Evolutionary conservation across 768 basidiomycete genomes (phyloP), one percentile per base, ranked within the genome.

Genomic region (Leccinum subgranulosum): DNA sequence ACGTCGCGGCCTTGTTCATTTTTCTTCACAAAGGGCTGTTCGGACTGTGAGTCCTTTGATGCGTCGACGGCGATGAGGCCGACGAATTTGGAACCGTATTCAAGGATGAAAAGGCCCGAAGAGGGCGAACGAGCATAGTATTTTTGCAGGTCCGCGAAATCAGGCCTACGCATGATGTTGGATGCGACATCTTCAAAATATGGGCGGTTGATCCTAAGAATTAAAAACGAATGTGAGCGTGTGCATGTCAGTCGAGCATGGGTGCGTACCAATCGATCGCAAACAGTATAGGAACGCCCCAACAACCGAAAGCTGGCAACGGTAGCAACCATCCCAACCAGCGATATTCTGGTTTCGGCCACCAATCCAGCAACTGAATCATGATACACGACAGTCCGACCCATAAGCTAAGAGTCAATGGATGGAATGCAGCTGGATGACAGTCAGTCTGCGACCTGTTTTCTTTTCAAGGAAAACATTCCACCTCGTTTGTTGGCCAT

Each of bases 11-110:
- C 59, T n/a, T 60, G 53, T 41, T 66, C 63, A 12, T 60, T 57
- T 41, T 66, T 61, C 56, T 68, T 65, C 15, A 64, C 57, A 4
- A 69, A 46, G n/a, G 56, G 55, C 28, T 73, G 67, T 48, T 72
- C 70, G 19, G 70, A 69, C 25, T 66, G 60, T 12, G 76, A 73
- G 49, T 80, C 75, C 25, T 59, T 66, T 9, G 81, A 82, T 0
- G 88, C 86, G 67, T 91, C 90, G 28, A 91, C 57, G 12, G 86
- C 88, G 59, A 90, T 77, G 56, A 90, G 73, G 0, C 90, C 90
- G 15, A 92, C 76, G 57, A 87, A 81, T 1, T 72, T 77, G 45
- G 75, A 69, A 7, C 76, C 81, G 46, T 76, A 83, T 64, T 90
- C 84, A 31, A 91, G 76, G 36, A 92, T 76, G 77, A 84, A 91